Conservation (phyloP, 2,329 filamentous ascomycete genomes). For the Trichoderma cornu-damae region DNA sequence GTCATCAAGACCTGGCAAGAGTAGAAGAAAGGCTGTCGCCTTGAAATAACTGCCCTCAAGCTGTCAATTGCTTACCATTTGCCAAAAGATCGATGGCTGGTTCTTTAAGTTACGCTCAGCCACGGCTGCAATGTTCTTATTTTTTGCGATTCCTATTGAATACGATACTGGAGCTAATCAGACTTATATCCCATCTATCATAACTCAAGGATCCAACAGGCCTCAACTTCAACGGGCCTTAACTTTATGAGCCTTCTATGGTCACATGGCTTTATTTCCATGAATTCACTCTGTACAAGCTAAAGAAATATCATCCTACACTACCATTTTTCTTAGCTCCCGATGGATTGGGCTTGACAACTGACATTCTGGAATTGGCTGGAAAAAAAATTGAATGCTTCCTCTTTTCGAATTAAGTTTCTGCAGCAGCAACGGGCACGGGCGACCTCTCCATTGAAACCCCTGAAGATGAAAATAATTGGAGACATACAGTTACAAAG, state of each 20-base stretch:
- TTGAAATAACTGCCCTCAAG: slow-evolving; percentile 21
- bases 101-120: not conserved
- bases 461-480: not conserved
- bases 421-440: too few relatives aligned
- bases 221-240: not conserved
- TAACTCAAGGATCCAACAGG: not conserved
- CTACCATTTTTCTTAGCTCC: too few relatives aligned
- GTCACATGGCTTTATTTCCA: not conserved
- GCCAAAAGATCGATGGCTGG: not conserved
- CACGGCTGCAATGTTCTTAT: not conserved
- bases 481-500: too few relatives aligned
- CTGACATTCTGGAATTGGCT: not conserved
- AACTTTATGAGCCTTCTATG: not conserved
- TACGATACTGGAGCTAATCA: not conserved
- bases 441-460: too few relatives aligned
- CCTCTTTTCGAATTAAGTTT: too few relatives aligned
- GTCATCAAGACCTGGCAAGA: slow-evolving; percentile 46
- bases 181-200: not conserved
- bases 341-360: not conserved
- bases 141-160: not conserved
- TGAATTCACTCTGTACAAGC: not conserved
- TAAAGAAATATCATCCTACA: not conserved
- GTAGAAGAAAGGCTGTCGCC: slow-evolving; percentile 43
- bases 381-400: not conserved
- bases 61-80: not conserved